Conservation (phyloP, 2,329 filamentous ascomycete genomes). For the Penicillium sp. region DNA sequence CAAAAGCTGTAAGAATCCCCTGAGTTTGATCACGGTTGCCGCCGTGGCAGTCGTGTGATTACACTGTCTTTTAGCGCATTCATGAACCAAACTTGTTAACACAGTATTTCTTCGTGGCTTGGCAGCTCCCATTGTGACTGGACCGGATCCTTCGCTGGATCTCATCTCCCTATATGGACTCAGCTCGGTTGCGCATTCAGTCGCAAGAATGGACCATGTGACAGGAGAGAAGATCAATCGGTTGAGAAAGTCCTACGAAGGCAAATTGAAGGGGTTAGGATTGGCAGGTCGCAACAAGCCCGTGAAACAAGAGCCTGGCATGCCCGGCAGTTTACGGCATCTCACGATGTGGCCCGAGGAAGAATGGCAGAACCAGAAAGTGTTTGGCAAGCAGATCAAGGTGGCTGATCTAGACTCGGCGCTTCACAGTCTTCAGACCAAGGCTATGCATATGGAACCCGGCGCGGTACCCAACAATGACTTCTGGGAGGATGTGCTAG, state of each 20-base stretch:
- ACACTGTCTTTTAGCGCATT: constrained; percentile 23
- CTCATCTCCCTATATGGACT: constrained; percentile 61
- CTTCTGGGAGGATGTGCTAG: constrained; percentile 51
- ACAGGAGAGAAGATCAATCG: constrained; percentile 68
- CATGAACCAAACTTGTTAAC: constrained; percentile 45
- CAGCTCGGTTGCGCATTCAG: constrained; percentile 56
- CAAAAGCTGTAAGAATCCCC: constrained; percentile 52
- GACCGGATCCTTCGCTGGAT: constrained; percentile 59
- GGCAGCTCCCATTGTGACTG: constrained; percentile 50
- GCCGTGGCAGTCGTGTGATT: constrained; percentile 29
- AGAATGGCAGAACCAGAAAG: constrained; percentile 53
- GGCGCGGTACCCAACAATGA: constrained; percentile 48
- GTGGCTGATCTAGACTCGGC: constrained; percentile 43
- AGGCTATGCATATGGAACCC: constrained; percentile 51
- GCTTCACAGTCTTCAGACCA: constrained; percentile 42
- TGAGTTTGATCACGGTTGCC: constrained; percentile 41
- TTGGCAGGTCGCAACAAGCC: constrained; percentile 51
- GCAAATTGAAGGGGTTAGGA: constrained; percentile 49
- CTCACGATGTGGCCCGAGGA: constrained; percentile 52
- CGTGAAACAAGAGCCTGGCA: constrained; percentile 44
- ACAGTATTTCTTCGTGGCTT: constrained; percentile 30
- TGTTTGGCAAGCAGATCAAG: constrained; percentile 48
- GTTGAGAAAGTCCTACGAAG: constrained; percentile 57
- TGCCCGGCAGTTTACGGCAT: constrained; percentile 40
- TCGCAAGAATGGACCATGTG: constrained; percentile 59